Evolutionary conservation across 2,329 filamentous ascomycete genomes (phyloP).

Genomic region (Arthroderma sp.): DNA sequence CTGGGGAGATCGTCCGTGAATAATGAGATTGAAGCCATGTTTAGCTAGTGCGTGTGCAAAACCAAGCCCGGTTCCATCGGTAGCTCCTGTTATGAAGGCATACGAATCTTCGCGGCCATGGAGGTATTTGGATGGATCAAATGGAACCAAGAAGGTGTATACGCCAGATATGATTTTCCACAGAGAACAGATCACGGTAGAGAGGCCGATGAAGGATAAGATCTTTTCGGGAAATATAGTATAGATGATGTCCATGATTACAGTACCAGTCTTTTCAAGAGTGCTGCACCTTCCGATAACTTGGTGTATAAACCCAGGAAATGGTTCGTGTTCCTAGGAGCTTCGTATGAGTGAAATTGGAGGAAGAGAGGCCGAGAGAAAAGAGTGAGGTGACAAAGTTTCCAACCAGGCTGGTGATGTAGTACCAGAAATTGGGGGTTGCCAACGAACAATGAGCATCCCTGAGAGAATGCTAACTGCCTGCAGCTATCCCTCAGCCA

Average conservation of each 20-base stretch:
- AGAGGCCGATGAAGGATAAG: slow-evolving; percentile 5
- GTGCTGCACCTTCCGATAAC: too few relatives aligned
- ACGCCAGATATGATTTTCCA: slow-evolving; percentile 1
- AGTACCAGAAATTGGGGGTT: too few relatives aligned
- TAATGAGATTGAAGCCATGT: slow-evolving; percentile 42
- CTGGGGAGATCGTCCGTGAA: slow-evolving; percentile 42
- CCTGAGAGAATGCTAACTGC: too few relatives aligned
- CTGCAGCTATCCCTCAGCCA: too few relatives aligned
- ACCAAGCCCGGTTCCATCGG: slow-evolving; percentile 41
- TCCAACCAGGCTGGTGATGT: too few relatives aligned
- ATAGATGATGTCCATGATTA: background rate
- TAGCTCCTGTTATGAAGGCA: slow-evolving; percentile 42
- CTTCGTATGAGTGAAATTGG: too few relatives aligned
- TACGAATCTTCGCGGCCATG: slow-evolving; percentile 20
- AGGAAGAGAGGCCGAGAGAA: too few relatives aligned
- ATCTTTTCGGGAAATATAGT: background rate
- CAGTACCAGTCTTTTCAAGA: background rate
- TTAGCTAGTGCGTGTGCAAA: slow-evolving; percentile 40
- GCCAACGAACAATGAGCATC: too few relatives aligned
- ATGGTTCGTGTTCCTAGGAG: too few relatives aligned
- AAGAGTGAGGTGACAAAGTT: too few relatives aligned
- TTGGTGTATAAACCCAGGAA: too few relatives aligned
- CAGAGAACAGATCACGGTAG: slow-evolving; percentile 5
- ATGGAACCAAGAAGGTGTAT: slow-evolving; percentile 12
- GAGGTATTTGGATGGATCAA: slow-evolving; percentile 11